Evolutionary conservation across 2,329 filamentous ascomycete species (phyloP), one percentile per base, ranked within the genome.

Genomic region (Fusarium foetens): DNA sequence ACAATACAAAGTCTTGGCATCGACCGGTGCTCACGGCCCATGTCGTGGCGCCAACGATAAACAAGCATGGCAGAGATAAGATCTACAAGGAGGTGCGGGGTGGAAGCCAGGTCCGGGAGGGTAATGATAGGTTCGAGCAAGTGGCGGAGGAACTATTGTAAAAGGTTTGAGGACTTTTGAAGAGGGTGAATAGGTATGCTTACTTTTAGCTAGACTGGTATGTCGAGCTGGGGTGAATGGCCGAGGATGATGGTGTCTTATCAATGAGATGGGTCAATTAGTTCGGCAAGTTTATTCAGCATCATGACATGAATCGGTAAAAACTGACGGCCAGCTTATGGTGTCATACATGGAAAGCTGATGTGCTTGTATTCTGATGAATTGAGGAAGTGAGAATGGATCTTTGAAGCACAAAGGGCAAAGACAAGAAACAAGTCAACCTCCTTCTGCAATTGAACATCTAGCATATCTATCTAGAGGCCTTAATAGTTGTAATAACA

Each of bases 121-220:
- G 17, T 65, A 52, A 35, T 65, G 73, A 75, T 76, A 70, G 73
- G 68, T 31, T 55, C 23, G 14, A 52, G n/a, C 36, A 17, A 14
- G 61, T 74, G 71, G 72, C 38, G 45, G 60, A 61, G 62, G 72
- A 74, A 74, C 69, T 75, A 73, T 71, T 74, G 72, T 73, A 59
- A 48, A 46, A 36, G 33, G 27, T 43, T 16, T 25, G 45, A 53
- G 42, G n/a, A 55, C 45, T 43, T 23, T 29, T 51, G 54, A 72
- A 58, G 33, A 54, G 43, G 23, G 57, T 39, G 11, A 39, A 45
- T 11, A 33, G 31, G 39, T 23, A 35, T 27, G 41, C 54, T 66
- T 62, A n/a, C 25, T 33, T 52, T 21, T 14, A 43, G 38, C 35
- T 60, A n/a, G 52, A 60, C 68, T 59, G 19, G 17, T 8, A 19